These are phyloP conservation scores for Pichia sp. DNA, from an alignment of 1,139 yeast species.

Conservation along the genomic window DNA sequence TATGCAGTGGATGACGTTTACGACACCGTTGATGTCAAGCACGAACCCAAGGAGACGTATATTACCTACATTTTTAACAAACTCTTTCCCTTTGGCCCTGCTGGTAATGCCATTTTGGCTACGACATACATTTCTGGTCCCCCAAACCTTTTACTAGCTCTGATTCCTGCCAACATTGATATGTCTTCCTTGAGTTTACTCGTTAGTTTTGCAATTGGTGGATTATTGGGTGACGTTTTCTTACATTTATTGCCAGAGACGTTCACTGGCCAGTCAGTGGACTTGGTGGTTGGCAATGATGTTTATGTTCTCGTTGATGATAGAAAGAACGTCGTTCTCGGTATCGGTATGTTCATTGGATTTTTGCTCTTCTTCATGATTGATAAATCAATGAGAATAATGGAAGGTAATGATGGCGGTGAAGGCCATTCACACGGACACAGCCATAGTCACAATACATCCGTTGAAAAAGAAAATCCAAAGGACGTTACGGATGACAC, in stretches of 20 bases:
- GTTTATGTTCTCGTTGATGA: constrained; percentile 35
- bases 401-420: constrained; percentile 31
- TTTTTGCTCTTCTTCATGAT: constrained; percentile 47
- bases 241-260: constrained; percentile 60
- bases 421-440: constrained; percentile 31
- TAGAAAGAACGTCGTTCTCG: constrained; percentile 39
- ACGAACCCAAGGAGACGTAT: background rate
- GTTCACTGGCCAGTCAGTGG: constrained; percentile 43
- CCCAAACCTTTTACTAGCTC: constrained; percentile 47
- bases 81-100: constrained; percentile 49
- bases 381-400: constrained; percentile 48
- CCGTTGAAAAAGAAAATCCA: background rate
- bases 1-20: background rate
- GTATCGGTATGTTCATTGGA: constrained; percentile 49
- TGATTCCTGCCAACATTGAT: constrained; percentile 43
- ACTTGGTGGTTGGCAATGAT: constrained; percentile 27
- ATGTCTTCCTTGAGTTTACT: constrained; percentile 40
- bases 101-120: constrained; percentile 53
- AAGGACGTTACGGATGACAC: too few relatives aligned
- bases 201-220: constrained; percentile 62
- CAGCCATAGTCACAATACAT: constrained; percentile 33
- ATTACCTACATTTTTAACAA: constrained; percentile 29
- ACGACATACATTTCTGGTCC: constrained; percentile 55
- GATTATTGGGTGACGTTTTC: constrained; percentile 62
- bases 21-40: background rate